Conservation (phyloP, 768 basidiomycete species). For the Albatrellus ellisii region DNA sequence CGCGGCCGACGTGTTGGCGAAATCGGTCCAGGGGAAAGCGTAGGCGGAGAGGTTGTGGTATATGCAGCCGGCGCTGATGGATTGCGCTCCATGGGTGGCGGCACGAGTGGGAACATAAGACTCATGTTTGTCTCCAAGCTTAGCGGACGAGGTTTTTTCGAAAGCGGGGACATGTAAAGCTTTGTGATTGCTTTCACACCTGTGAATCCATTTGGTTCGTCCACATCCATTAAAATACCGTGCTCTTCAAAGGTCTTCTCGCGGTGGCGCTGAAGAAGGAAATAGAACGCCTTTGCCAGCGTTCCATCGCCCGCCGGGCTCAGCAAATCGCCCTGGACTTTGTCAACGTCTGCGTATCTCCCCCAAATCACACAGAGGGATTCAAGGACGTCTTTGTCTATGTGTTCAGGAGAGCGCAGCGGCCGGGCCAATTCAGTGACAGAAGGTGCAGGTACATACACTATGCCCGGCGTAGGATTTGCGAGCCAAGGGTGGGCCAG, state of each 20-base stretch:
- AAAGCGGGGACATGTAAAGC: slow-evolving; percentile 29
- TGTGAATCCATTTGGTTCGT: slow-evolving; percentile 15
- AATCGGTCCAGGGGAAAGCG: not conserved
- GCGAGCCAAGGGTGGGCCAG: slow-evolving; percentile 75
- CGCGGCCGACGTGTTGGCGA: slow-evolving; percentile 9
- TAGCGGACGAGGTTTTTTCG: slow-evolving; percentile 17
- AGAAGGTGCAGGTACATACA: slow-evolving; percentile 27
- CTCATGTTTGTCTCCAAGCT: slow-evolving; percentile 7
- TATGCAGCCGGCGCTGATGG: slow-evolving; percentile 9
- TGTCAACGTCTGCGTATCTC: slow-evolving; percentile 45
- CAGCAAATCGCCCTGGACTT: slow-evolving; percentile 53
- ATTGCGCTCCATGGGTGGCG: slow-evolving; percentile 9
- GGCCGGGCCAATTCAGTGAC: slow-evolving; percentile 48
- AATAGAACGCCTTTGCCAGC: slow-evolving; percentile 84
- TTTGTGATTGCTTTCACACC: slow-evolving; percentile 25
- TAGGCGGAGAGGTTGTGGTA: slow-evolving; percentile 5
- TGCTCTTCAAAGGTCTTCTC: slow-evolving; percentile 47
- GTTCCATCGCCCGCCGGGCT: slow-evolving; percentile 56
- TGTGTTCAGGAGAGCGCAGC: slow-evolving; percentile 49
- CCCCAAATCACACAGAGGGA: slow-evolving; percentile 81
- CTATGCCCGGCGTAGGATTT: slow-evolving; percentile 34
- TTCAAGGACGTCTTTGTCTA: slow-evolving; percentile 65
- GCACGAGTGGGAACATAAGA: slow-evolving; percentile 3
- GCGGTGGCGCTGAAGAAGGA: slow-evolving; percentile 64
- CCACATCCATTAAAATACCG: slow-evolving; percentile 29